phyloP scores from a whole-genome alignment of 192 early-diverging fungal species.

The Rhizoclosmatium globosum region DNA sequence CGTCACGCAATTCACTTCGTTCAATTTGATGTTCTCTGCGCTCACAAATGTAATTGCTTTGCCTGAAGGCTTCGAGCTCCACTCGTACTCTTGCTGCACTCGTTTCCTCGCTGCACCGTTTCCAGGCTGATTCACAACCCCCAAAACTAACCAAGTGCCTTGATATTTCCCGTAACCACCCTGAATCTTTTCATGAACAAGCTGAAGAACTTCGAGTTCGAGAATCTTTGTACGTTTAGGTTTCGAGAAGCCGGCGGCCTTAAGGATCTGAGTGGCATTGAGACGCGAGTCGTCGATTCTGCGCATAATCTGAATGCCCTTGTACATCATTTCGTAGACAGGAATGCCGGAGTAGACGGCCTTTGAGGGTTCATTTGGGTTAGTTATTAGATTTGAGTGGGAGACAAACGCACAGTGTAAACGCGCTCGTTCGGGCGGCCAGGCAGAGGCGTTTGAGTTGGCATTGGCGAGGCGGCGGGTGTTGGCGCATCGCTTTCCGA shows the following conservation, averaged over 20 bases:
- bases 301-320: slow-evolving; percentile 76
- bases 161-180: slow-evolving; percentile 97
- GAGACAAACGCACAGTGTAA: too few species aligned
- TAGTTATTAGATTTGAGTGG: too few species aligned
- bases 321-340: slow-evolving; percentile 83
- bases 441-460: too few species aligned
- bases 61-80: background rate
- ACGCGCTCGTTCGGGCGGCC: too few species aligned
- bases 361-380: too few species aligned
- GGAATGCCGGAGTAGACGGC: slow-evolving; percentile 38
- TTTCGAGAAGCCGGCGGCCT: slow-evolving; percentile 88
- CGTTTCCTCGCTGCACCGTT: background rate
- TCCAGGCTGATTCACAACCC: background rate
- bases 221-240: slow-evolving; percentile 86
- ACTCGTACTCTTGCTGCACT: background rate
- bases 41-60: background rate
- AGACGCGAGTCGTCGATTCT: slow-evolving; percentile 79
- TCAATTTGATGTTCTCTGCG: background rate
- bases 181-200: slow-evolving; percentile 92
- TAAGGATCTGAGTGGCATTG: slow-evolving; percentile 94
- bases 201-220: slow-evolving; percentile 82
- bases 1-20: too few species aligned
- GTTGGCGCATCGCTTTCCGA: too few species aligned
- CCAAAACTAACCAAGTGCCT: slow-evolving; percentile 76
- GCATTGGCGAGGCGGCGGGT: too few species aligned